phyloP scores from a whole-genome alignment of 1,139 yeast species.

The Hemisphaericaspora xylofermentans region DNA sequence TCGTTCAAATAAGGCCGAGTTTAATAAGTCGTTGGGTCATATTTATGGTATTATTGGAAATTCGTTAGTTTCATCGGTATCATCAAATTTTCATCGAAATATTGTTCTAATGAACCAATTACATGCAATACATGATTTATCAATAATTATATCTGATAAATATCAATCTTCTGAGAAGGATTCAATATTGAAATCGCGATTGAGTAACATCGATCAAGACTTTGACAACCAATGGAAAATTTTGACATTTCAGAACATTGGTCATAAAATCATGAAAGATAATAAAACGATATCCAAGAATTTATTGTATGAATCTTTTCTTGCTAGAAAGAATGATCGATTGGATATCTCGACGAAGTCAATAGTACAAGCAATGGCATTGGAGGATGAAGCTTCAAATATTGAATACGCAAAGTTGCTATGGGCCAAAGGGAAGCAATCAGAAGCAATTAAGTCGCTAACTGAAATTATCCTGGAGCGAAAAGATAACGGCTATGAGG shows the following conservation, averaged over 20 bases:
- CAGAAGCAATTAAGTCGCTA: slow-evolving; percentile 76
- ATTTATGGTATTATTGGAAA: slow-evolving; percentile 60
- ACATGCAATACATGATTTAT: slow-evolving; percentile 71
- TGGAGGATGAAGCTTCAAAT: slow-evolving; percentile 54
- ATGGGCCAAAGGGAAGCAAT: slow-evolving; percentile 89
- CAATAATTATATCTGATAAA: slow-evolving; percentile 23
- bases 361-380: slow-evolving; percentile 64
- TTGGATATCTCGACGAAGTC: slow-evolving; percentile 73
- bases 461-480: slow-evolving; percentile 36
- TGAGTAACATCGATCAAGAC: slow-evolving; percentile 56
- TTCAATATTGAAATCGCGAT: slow-evolving; percentile 34
- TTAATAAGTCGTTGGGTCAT: slow-evolving; percentile 42
- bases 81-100: slow-evolving; percentile 63
- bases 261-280: slow-evolving; percentile 42
- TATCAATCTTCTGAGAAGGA: slow-evolving; percentile 19
- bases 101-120: slow-evolving; percentile 57
- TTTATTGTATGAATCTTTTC: slow-evolving; percentile 59
- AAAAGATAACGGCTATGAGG: slow-evolving; percentile 17
- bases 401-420: slow-evolving; percentile 80
- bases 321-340: slow-evolving; percentile 69
- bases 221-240: slow-evolving; percentile 64
- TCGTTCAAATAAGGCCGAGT: slow-evolving; percentile 25
- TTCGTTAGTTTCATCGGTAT: slow-evolving; percentile 57
- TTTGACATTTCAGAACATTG: slow-evolving; percentile 58
- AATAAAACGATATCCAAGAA: slow-evolving; percentile 39